Evolutionary conservation across 371 early-diverging fungal species (phyloP), one percentile per base, ranked within the genome.

Genomic region (Batkoa obscura): DNA sequence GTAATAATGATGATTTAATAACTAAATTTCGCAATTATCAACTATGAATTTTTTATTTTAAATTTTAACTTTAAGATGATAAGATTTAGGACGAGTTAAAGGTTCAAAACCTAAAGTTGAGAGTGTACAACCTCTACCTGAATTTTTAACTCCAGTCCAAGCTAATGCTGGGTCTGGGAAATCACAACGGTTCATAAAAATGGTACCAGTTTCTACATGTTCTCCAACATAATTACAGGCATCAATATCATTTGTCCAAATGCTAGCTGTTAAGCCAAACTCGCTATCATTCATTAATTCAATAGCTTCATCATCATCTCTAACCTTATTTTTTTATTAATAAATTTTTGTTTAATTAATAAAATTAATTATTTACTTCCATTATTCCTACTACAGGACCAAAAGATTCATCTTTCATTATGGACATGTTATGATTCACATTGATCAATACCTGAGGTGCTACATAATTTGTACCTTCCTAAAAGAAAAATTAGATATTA

Each of bases 371-470:
- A 1, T 36, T 47, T 35, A 72, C 77, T 64, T 73, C 72, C 79
- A 85, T 80, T 46, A 90, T 79, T 2, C 79, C 81, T 43, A 87
- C 74, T 17, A 86, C 78, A 36, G 90, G 90, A 0, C 88, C 90
- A 73, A 90, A 90, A 8, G 85, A 83, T 65, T 90, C 90, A 59
- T 88, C 87, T 15, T 62, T 79, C 87, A 86, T 85, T 32, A 88
- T 69, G 8, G 64, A 66, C 88, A 87, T 87, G 36, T 63, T 58
- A 58, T 87, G 84, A 53, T 77, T 71, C 1, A 86, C 85, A 58
- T 86, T 64, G 10, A 76, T 71, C 23, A 90, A 64, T 3, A 87
- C 73, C 56, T 84, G 84, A 10, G 90, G 90, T 0, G 78, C 80
- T 50, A 90, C 73, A 64, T 75, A 86, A 3, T 77, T 74, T 0